These are phyloP conservation scores for Botrytis pseudocinerea DNA, from an alignment of 2,329 filamentous ascomycete genomes.

Conservation along the genomic window DNA sequence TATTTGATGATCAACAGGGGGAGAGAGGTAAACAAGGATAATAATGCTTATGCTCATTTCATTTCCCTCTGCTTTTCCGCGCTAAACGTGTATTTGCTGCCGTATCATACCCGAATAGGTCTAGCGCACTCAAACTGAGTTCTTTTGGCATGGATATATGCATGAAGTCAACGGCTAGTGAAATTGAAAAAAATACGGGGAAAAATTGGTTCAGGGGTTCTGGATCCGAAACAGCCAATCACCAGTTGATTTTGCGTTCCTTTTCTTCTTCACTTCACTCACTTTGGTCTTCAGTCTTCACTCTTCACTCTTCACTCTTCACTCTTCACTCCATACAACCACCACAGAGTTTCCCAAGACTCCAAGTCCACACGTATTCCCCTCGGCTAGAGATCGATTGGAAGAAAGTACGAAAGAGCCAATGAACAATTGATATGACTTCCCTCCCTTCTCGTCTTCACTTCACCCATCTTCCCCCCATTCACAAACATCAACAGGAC, in stretches of 20 bases:
- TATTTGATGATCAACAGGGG: constrained; percentile 3
- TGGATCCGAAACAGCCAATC: not conserved
- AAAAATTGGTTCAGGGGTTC: not conserved
- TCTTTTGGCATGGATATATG: not conserved
- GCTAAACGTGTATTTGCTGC: not conserved
- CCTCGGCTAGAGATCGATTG: too few relatives aligned
- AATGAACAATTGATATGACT: too few relatives aligned
- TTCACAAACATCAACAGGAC: not conserved
- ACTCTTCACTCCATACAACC: not conserved
- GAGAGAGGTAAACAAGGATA: not conserved
- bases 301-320: not conserved
- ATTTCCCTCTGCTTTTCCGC: not conserved
- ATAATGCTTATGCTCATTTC: not conserved
- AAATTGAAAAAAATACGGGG: constrained; percentile 2
- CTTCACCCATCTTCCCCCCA: not conserved
- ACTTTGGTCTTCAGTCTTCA: too few relatives aligned
- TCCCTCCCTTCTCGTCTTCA: too few relatives aligned
- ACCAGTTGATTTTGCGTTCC: not conserved
- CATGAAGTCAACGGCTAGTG: not conserved
- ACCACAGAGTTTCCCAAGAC: too few relatives aligned
- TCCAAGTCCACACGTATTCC: too few relatives aligned
- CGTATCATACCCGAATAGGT: not conserved
- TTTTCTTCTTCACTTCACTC: not conserved
- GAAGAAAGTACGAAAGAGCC: too few relatives aligned
- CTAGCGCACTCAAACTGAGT: not conserved